phyloP scores from a whole-genome alignment of 2,329 filamentous ascomycete species.

The Moelleriella libera region DNA sequence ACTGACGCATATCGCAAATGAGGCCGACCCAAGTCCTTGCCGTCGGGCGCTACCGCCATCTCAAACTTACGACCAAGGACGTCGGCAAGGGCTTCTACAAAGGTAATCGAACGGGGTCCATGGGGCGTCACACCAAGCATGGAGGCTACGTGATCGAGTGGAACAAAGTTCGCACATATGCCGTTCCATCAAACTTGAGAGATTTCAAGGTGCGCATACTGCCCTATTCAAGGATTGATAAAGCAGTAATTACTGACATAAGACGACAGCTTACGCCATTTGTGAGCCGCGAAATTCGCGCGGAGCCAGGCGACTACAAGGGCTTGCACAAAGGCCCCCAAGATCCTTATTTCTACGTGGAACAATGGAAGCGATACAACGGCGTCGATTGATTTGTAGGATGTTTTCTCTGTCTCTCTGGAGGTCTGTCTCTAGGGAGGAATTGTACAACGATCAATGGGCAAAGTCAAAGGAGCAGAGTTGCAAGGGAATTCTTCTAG shows the following conservation, averaged over 20 bases:
- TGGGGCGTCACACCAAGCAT: constrained; percentile 72
- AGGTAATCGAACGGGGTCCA: constrained; percentile 76
- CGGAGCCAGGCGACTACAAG: constrained; percentile 38
- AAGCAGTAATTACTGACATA: constrained; percentile 6
- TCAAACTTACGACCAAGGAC: constrained; percentile 81
- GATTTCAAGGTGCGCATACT: constrained; percentile 51
- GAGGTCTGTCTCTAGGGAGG: too few relatives aligned
- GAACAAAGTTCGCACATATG: constrained; percentile 80
- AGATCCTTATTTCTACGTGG: constrained; percentile 47
- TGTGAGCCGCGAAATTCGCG: constrained; percentile 46
- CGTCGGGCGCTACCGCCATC: constrained; percentile 54
- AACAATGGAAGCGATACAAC: constrained; percentile 55
- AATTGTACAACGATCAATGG: too few relatives aligned
- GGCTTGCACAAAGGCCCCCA: constrained; percentile 38
- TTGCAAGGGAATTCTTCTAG: too few relatives aligned
- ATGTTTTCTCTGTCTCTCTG: neutral
- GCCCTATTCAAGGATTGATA: neutral
- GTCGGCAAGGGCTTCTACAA: constrained; percentile 95
- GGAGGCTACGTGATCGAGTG: constrained; percentile 79
- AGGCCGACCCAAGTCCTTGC: constrained; percentile 54
- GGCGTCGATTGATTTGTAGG: constrained; percentile 34
- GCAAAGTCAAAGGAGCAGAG: too few relatives aligned
- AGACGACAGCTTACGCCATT: constrained; percentile 62
- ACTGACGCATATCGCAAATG: constrained; percentile 29
- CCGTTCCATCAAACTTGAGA: constrained; percentile 52